Evolutionary conservation across 345 rosid genomes (phyloP), one percentile per base, ranked within the genome.

Genomic region (Nephelium lappaceum): DNA sequence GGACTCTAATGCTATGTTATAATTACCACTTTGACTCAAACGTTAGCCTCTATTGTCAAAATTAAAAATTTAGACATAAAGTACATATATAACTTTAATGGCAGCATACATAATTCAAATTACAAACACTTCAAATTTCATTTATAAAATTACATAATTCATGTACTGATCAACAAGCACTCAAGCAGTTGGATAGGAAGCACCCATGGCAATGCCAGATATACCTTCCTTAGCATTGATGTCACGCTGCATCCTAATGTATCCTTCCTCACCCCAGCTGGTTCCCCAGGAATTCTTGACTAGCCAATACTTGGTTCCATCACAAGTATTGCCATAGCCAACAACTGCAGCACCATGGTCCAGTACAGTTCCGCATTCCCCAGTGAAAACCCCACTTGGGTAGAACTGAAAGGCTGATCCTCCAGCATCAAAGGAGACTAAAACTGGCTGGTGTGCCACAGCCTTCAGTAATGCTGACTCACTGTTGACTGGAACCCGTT

Each of bases 271-370:
- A 7, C 82, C 84, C 84, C 86, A 84, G 3, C 51, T 18, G 6
- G 27, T 25, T 0, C 90, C 89, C 89, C 89, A 84, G 2, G 87
- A 84, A 42, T 85, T 81, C 74, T 83, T 87, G 24, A 84, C 79
- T 25, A 85, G 38, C 90, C 88, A 84, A 74, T 85, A 85, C 53
- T 82, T 82, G 5, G 43, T 78, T 0, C 87, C 85, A 24, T 67
- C 36, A 14, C 55, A 49, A 8, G 39, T 63, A 0, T 53, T 36
- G 1, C 85, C 88, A 39, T 85, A 87, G 5, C 90, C 90, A 24
- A 87, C 76, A 0, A 53, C 73, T 0, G 83, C 53, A 25, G 81
- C 87, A 0, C 80, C 90, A 38, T 84, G 85, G 53, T 85, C 79
- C 0, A 85, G 73, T 5, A 60, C 19, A 11, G 77, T 79, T 1